Conservation (phyloP, 306 rosid genomes). For the Amphicarpaea edgeworthii region DNA sequence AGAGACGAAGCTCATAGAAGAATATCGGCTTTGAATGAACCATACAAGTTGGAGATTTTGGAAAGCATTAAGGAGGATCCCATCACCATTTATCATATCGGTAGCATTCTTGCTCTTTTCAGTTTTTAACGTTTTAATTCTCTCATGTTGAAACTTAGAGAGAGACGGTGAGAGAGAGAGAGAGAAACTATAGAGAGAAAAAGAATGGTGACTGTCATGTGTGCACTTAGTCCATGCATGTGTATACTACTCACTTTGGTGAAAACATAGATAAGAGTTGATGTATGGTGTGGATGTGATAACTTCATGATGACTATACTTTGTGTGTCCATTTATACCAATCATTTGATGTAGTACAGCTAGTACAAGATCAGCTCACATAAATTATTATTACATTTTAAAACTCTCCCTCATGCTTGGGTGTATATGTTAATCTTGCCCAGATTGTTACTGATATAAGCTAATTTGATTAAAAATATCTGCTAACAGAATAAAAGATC, state of each 20-base stretch:
- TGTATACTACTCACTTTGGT: slow-evolving; percentile 16
- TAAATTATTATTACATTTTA: slow-evolving; percentile 2
- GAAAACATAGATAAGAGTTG: slow-evolving; percentile 13
- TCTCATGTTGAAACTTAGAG: slow-evolving; percentile 29
- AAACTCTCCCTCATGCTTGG: not conserved
- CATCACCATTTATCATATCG: slow-evolving; percentile 92
- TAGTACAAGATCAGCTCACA: not conserved
- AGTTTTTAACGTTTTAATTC: slow-evolving; percentile 24
- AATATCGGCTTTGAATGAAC: slow-evolving; percentile 81
- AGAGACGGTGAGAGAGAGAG: slow-evolving; percentile 33
- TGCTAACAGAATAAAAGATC: slow-evolving; percentile 3
- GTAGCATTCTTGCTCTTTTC: slow-evolving; percentile 57
- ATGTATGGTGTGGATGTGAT: not conserved
- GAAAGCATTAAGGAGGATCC: slow-evolving; percentile 89
- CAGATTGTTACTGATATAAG: not conserved
- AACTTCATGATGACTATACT: slow-evolving; percentile 1
- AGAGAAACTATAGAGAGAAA: slow-evolving; percentile 10
- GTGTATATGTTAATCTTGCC: slow-evolving; percentile 23
- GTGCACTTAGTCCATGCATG: slow-evolving; percentile 13
- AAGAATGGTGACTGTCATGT: not conserved
- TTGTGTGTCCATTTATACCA: not conserved
- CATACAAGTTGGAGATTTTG: slow-evolving; percentile 94
- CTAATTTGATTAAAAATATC: not conserved
- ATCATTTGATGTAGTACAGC: not conserved
- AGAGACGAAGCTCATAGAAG: slow-evolving; percentile 90